Percentiles rank a stretch among this genome's conserved stretches.
Evolutionary conservation across 2,329 filamentous ascomycete genomes (phyloP).

Genomic region (Sclerotinia spermophila): DNA sequence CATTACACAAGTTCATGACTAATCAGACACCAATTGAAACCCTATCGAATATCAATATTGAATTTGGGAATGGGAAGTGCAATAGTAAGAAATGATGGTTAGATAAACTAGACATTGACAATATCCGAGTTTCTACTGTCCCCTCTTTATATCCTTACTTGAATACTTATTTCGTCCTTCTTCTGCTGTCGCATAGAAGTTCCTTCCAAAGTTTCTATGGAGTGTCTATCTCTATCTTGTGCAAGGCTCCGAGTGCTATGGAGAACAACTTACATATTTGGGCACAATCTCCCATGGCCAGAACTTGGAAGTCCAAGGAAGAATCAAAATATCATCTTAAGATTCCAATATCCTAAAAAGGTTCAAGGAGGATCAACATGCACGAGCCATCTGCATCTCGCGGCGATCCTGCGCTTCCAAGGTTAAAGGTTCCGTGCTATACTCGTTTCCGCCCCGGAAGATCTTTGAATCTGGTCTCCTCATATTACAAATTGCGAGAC

Average conservation of each 20-base stretch:
- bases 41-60: neutral
- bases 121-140: too few relatives aligned
- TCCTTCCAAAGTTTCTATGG: neutral
- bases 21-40: neutral
- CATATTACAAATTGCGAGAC: neutral
- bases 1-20: rapidly evolving
- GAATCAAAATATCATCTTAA: neutral
- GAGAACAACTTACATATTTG: neutral
- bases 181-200: too few relatives aligned
- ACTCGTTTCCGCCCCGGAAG: conserved; percentile 11
- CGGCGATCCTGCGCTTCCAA: conserved; percentile 12
- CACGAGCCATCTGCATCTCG: conserved; percentile 17
- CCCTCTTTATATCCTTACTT: neutral
- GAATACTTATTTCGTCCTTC: too few relatives aligned
- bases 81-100: too few relatives aligned
- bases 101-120: too few relatives aligned
- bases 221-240: neutral
- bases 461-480: conserved; percentile 6
- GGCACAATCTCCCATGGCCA: neutral
- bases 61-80: neutral
- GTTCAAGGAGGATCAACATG: conserved; percentile 9
- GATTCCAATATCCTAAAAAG: neutral
- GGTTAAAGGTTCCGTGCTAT: conserved; percentile 10
- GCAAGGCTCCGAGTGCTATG: neutral
- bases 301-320: conserved; percentile 8